Evolutionary conservation across 2,329 filamentous ascomycete species (phyloP).

Genomic region (Chaetomiaceae sp.): DNA sequence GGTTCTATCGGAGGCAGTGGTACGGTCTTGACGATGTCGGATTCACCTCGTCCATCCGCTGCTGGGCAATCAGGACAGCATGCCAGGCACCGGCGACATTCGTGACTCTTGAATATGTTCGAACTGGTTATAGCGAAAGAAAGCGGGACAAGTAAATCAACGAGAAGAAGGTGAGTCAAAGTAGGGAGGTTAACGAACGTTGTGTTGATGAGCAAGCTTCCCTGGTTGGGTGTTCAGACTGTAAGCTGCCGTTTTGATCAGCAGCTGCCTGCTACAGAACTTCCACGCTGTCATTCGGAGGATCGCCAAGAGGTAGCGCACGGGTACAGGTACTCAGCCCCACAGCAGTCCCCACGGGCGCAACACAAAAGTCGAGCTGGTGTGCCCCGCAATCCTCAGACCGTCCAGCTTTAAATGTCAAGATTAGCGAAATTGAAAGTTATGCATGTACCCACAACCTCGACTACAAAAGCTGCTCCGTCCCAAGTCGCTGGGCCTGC

Average conservation of each 20-base stretch:
- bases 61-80: slow-evolving; percentile 7
- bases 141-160: too few relatives aligned
- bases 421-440: slow-evolving; percentile 2
- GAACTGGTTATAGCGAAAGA: not conserved
- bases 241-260: too few relatives aligned
- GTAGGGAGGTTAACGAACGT: too few relatives aligned
- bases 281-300: slow-evolving; percentile 24
- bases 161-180: too few relatives aligned
- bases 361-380: slow-evolving; percentile 4
- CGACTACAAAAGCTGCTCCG: slow-evolving; percentile 9
- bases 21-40: not conserved
- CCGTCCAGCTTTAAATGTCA: slow-evolving; percentile 5
- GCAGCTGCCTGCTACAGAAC: slow-evolving; percentile 12
- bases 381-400: not conserved
- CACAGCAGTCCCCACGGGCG: not conserved
- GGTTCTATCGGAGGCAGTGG: too few relatives aligned
- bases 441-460: slow-evolving; percentile 9
- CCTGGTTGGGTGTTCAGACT: too few relatives aligned
- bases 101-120: not conserved
- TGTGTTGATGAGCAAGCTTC: too few relatives aligned
- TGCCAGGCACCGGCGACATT: slow-evolving; percentile 7
- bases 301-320: not conserved
- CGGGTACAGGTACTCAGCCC: slow-evolving; percentile 13
- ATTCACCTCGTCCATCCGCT: not conserved
- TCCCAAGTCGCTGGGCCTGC: slow-evolving; percentile 8